Percentiles rank a stretch among this genome's conserved stretches.
phyloP scores from a whole-genome alignment of 805 yeast species.

The Zygotorulaspora sp. region DNA sequence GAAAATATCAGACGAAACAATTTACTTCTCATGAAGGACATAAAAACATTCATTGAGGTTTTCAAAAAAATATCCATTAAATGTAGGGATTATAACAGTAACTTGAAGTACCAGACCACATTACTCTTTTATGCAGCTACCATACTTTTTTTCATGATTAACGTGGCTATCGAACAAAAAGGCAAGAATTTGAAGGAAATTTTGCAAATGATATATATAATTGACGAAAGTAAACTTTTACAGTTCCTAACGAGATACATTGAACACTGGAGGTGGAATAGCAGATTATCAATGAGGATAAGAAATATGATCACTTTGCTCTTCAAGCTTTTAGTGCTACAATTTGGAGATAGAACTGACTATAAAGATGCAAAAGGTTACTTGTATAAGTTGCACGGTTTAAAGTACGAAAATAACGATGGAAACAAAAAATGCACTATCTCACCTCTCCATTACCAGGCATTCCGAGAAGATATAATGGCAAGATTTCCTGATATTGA shows the following conservation, averaged over 20 bases:
- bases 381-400: slow-evolving; percentile 40
- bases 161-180: slow-evolving; percentile 23
- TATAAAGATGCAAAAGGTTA: slow-evolving; percentile 44
- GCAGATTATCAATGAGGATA: slow-evolving; percentile 42
- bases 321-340: slow-evolving; percentile 51
- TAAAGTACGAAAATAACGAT: slow-evolving; percentile 23
- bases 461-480: slow-evolving; percentile 67
- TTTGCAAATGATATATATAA: slow-evolving; percentile 7
- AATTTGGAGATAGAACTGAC: slow-evolving; percentile 54
- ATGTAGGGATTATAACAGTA: slow-evolving; percentile 25
- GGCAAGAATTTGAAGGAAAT: slow-evolving; percentile 6
- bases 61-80: slow-evolving; percentile 23
- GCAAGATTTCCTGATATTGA: slow-evolving; percentile 70
- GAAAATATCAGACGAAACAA: slow-evolving; percentile 23
- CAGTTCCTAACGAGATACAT: slow-evolving; percentile 44
- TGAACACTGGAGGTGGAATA: slow-evolving; percentile 64
- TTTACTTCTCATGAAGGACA: slow-evolving; percentile 13
- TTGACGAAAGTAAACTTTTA: slow-evolving; percentile 38
- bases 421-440: slow-evolving; percentile 42
- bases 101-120: slow-evolving; percentile 19
- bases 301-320: slow-evolving; percentile 52
- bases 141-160: slow-evolving; percentile 22
- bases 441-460: slow-evolving; percentile 81
- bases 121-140: slow-evolving; percentile 28
- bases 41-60: slow-evolving; percentile 13